Evolutionary conservation across 345 rosid species (phyloP), one percentile per base, ranked within the genome.

Genomic region (Heritiera littoralis): DNA sequence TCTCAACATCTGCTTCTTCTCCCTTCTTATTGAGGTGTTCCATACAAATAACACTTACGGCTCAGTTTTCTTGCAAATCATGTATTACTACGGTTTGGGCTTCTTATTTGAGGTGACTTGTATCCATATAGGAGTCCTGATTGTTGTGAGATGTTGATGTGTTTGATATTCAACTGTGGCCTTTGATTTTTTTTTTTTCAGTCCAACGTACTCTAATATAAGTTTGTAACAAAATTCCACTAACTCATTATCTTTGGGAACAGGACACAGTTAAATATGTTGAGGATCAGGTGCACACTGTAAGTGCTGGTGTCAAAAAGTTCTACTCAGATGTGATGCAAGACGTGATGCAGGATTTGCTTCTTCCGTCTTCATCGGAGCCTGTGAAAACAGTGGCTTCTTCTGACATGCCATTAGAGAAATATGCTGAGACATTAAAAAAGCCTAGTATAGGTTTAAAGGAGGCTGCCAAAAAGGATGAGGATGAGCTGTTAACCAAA

Each of bases 211-310:
- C 74, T 23, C 40, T 60, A 7, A 15, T 64, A 28, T 45, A 72
- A 46, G 35, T 70, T 71, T 14, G 61, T 45, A 11, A 20, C 60
- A 41, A 45, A 20, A 61, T 74, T 80, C 66, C 72, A 8, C 28
- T 69, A 70, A 74, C 41, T 58, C 46, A 6, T 82, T 48, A 10
- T 78, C 54, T 64, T 58, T 77, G 77, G 64, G 77, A 64, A 70
- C 87, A 94, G 96, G 98, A 94, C 75, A 88, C 92, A 0, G 90
- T 86, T 49, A 91, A 86, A 81, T 94, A 86, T 76, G 91, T 94
- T 20, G 98, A 91, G 88, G 86, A 85, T 74, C 94, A 89, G 84
- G 92, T 88, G 82, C 94, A 91, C 78, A 91, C 94, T 20, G 94
- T 91, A 51, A 95, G 98, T 66, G 88, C 89, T 56, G 86, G 88